Evolutionary conservation across 352 stramenopile genomes (phyloP), one percentile per base, ranked within the genome.

Genomic region (Pythium dissimile): DNA sequence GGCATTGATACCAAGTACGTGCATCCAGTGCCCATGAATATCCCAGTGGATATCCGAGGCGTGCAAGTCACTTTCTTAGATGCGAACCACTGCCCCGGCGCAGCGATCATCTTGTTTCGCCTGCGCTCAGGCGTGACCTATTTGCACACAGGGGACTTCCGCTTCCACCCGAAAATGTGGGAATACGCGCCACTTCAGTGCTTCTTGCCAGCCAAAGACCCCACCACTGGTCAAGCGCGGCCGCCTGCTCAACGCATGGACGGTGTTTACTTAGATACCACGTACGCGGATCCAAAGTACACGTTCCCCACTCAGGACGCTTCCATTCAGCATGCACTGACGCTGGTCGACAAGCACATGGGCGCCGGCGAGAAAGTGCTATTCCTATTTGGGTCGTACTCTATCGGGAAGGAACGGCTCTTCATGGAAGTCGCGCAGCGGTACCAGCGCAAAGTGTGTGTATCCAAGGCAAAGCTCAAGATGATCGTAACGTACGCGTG

Each of bases 391-490:
- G 96, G 95, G 24, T 96, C 93, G 21, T 99, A 99, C 56, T 97
- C 92, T 8, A 98, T 99, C 55, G 96, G 96, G 16, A 99, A 99
- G 62, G 96, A 99, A 64, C 81, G 86, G 18, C 84, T 98, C n/a
- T 98, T 98, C 53, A 88, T 98, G 67, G 89, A 97, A 43, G 84
- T 98, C 3, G 91, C 94, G n/a, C 61, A 86, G 52, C 76, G 75
- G 32, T 81, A 77, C 43, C 41, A 77, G 47, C 75, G 70, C 53
- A 89, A 94, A 47, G 82, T 95, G 30, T 92, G 75, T 52, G 76
- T 95, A 30, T 89, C 84, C 15, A 86, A 77, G 53, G 64, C 71
- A 13, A 95, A 95, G 61, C 61, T 80, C 45, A 85, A 76, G 56
- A 92, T 98, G 37, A 84, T 98, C 45, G 75, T 73, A 35, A 87